Percentiles rank a stretch among this genome's conserved stretches.
phyloP scores from a whole-genome alignment of 108 stramenopile genomes.

The Nannochloropsis gaditana region DNA sequence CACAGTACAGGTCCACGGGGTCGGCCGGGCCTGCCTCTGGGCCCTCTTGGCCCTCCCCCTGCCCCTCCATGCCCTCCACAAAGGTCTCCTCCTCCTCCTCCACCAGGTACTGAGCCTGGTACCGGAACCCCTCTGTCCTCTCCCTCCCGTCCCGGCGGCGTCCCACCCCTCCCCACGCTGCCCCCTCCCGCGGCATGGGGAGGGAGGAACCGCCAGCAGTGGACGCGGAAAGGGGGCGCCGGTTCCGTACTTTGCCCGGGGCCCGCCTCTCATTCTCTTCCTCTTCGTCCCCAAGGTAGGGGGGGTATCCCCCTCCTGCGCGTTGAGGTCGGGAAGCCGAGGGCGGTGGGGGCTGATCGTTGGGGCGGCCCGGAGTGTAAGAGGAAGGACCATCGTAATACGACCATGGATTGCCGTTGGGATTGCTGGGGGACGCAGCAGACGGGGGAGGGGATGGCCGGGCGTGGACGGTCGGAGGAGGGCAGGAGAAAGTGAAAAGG shows the following conservation, averaged over 20 bases:
- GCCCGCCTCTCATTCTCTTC: neutral
- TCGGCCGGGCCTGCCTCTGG: neutral
- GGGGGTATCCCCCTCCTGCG: neutral
- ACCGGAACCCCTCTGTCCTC: conserved; percentile 19
- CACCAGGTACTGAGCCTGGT: neutral
- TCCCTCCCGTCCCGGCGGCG: neutral
- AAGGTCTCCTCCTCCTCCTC: conserved; percentile 18
- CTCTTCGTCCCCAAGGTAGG: neutral
- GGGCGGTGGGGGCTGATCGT: neutral
- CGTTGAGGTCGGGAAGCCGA: neutral
- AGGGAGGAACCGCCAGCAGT: neutral
- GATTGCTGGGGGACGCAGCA: neutral
- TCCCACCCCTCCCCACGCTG: conserved; percentile 18
- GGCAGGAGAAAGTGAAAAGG: neutral
- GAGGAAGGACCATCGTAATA: neutral
- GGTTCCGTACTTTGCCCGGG: neutral
- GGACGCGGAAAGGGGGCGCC: neutral
- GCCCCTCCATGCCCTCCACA: neutral
- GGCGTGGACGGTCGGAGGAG: neutral
- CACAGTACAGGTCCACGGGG: neutral
- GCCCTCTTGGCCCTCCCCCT: neutral
- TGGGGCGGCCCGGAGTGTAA: neutral
- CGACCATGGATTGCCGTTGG: conserved; percentile 15
- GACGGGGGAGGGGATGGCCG: neutral
- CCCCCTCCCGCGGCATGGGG: neutral